Evolutionary conservation across 331 rosid genomes (phyloP).

Genomic region (Malus hybrid): DNA sequence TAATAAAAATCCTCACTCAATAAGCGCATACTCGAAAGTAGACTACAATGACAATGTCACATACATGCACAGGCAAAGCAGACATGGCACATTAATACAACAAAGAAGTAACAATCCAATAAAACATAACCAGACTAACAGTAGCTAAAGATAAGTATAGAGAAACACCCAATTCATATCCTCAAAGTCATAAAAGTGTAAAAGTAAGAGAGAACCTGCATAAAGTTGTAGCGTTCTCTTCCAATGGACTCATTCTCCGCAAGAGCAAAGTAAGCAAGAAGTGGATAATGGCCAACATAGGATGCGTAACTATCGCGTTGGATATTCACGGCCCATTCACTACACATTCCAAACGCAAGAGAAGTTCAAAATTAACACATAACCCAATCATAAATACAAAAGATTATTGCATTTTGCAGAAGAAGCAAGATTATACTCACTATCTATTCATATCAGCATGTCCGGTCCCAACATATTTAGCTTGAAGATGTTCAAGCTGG

Average conservation of each 20-base stretch:
- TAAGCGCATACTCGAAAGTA: not conserved
- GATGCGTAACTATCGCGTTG: constrained; percentile 97
- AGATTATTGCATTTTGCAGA: no score
- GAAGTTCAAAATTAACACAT: not conserved
- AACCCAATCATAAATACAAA: no score
- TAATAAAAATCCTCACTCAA: not conserved
- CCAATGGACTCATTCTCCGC: constrained; percentile 95
- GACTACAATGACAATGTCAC: not conserved
- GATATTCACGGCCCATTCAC: constrained; percentile 95
- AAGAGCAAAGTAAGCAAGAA: constrained; percentile 59
- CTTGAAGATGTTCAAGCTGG: constrained; percentile 93
- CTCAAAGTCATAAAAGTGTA: not conserved
- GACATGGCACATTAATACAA: not conserved
- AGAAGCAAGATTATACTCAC: constrained; percentile 21
- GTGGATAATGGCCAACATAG: constrained; percentile 80
- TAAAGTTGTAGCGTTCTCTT: constrained; percentile 81
- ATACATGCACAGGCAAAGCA: not conserved
- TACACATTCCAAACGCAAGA: constrained; percentile 13
- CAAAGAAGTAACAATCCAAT: not conserved
- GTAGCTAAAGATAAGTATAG: not conserved
- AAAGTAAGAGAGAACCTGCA: constrained; percentile 51
- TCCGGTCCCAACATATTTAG: constrained; percentile 92
- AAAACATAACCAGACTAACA: not conserved
- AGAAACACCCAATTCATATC: not conserved
- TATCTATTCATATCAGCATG: constrained; percentile 88